Conservation (phyloP, 1,139 yeast species). For the Geotrichum australiense region DNA sequence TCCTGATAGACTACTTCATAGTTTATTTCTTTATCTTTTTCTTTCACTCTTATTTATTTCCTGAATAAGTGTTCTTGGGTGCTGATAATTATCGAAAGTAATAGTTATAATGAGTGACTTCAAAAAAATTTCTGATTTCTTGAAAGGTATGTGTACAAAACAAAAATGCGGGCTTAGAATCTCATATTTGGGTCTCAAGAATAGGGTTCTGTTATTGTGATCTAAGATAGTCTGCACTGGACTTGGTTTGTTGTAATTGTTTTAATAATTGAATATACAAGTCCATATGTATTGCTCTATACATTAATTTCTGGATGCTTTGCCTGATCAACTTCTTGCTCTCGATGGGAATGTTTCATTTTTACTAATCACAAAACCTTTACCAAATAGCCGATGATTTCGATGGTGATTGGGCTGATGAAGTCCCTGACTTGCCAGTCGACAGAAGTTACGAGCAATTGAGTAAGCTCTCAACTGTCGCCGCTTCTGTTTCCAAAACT, state of each 20-base stretch:
- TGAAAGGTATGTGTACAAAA: slow-evolving; percentile 2
- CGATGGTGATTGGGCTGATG: slow-evolving; percentile 18
- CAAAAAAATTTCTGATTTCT: slow-evolving; percentile 2
- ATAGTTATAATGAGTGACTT: slow-evolving; percentile 1
- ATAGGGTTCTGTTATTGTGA: too few relatives aligned
- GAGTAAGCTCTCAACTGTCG: background rate
- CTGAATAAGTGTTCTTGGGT: background rate
- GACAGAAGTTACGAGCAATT: slow-evolving; percentile 13
- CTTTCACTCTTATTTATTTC: background rate
- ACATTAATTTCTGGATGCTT: too few relatives aligned
- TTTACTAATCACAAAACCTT: too few relatives aligned
- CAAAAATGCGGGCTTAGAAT: too few relatives aligned
- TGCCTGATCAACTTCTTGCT: too few relatives aligned
- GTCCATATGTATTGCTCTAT: too few relatives aligned
- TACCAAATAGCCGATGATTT: background rate
- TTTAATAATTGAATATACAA: too few relatives aligned
- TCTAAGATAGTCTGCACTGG: too few relatives aligned
- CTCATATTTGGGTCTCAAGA: too few relatives aligned
- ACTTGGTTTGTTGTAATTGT: too few relatives aligned
- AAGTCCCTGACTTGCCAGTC: slow-evolving; percentile 18
- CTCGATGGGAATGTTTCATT: too few relatives aligned
- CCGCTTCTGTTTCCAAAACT: background rate
- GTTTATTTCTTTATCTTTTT: background rate
- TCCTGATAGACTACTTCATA: too few relatives aligned
- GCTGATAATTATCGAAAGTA: background rate